Base-by-base conservation (phyloP, 2,329 filamentous ascomycete species). In the Grosmannia clavigera region DNA sequence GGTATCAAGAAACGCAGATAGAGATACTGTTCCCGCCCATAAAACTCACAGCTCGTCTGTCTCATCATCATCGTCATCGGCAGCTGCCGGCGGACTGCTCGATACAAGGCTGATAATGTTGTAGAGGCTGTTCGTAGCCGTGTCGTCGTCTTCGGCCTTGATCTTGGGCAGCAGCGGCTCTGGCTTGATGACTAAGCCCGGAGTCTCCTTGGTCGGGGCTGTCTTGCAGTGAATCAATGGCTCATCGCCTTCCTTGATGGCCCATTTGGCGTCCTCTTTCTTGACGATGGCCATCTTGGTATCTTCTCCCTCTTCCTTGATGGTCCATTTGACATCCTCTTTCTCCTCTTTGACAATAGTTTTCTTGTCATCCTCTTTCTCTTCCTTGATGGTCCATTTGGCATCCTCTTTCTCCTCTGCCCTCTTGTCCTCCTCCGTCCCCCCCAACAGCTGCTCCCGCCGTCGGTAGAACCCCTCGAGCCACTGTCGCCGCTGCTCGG, bases 401-500 rank as follows among this genome's bases (percentile, higher is more conserved):
- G 5, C 12, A 33, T 53, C 31, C 9, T 52, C 53, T 38, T 11
- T 7, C 6, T 51, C 57, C 22, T 50, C 51, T 35, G 33, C 33
- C 27, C 58, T 27, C 14, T 57, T 38, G 31, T 31, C 50, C 4
- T 40, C 16, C 11, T 52, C 52, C 4, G 6, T 14, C 14, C 16
- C 29, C 29, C 7, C 31, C 29, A 57, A 55, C 51, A 10, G 29
- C 46, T 60, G 60, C 68, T 83, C 79, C 64, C 92, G 78, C 65
- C 78, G 78, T 63, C 77, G 74, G 75, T 97, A 97, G 72, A 96
- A 97, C 3, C 75, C 76, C 60, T 95, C 88, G 31, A 97, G 75
- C 71, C 84, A 92, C 65, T 86, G 84, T 63, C 88, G 80, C 67
- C 92, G 76, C 73, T 94, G 81, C 68, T 87, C 88, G 70, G 92